Base-by-base conservation (phyloP, 768 basidiomycete species). In the Lanmaoa pseudosensibilis region DNA sequence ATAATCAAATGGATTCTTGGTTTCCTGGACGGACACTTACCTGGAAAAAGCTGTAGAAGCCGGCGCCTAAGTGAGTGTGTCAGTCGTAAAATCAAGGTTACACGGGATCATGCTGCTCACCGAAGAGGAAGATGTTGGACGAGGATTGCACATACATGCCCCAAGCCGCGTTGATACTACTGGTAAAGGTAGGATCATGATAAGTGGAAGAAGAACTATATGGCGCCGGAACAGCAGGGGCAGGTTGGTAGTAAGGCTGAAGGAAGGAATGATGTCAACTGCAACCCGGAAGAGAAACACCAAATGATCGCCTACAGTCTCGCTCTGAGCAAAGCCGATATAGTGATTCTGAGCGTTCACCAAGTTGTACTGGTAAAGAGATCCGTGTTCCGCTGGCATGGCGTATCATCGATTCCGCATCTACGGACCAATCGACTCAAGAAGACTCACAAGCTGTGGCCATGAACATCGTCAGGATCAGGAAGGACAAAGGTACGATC, bases 281-380 rank as follows among this genome's bases (percentile, higher is more conserved):
- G 12, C n/a, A 23, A 5, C 27, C 30, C 34, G 12, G 7, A 33
- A 45, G 18, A n/a, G 23, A 37, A 25, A 48, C 2, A 15, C 4
- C 16, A 34, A 27, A 41, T 6, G 41, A 33, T 37, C 3, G 38
- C 64, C 21, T 55, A 80, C 79, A 1, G 78, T 79, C 59, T 83
- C 82, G 0, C 80, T 83, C 58, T 83, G 82, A 18, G 76, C 75
- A 41, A 83, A 63, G 1, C 80, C 81, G 15, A 80, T 73, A 56
- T 76, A 83, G 60, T 83, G 77, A 58, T 80, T 73, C 44, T 66
- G 58, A 4, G 83, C 78, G 32, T 72, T 72, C 46, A 55, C 68
- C 38, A 83, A 52, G 54, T 69, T 75, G 60, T 83, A 82, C 52
- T 83, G 80, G 58, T 80, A 83, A 13, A 81, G 62, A 32, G 66